Base-by-base conservation (phyloP, 495 filamentous ascomycete genomes). In the Penicillium malachiteum region DNA sequence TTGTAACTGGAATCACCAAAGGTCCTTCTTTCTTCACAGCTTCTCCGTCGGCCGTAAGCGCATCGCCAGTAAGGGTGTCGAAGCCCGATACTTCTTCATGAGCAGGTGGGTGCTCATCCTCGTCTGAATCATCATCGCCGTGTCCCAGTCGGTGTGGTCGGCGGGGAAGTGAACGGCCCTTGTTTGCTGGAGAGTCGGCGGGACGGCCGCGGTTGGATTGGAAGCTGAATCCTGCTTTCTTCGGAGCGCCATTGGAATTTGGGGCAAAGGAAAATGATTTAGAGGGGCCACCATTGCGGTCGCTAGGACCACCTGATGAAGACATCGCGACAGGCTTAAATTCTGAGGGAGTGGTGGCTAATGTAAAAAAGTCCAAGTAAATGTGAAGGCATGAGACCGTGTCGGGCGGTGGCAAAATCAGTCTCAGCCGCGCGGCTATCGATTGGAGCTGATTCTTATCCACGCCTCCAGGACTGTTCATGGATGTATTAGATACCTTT, bases 1-100 rank as follows among this genome's bases (percentile, higher is more conserved):
- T 80, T 53, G 85, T 77, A 11, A 80, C 79, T 11, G 77, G 76
- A 50, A 94, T 94, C 21, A 90, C 78, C 21, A 89, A 71, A 11
- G 81, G 50, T 78, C 48, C 69, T 66, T 45, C 80, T 76, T 71
- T 55, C 37, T 57, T 65, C 8, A 62, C 57, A 31, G 59, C 49
- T 13, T 56, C 35, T 12, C 67, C 67, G 32, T 77, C 71, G 32
- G 72, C 70, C 10, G 74, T 67, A 39, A 87, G 74, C 10, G 78
- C 81, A 10, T 74, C 79, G 26, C 85, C 85, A 1, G 81, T 78
- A 7, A 70, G 63, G 1, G 75, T 75, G 63, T 87, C 83, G 58
- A 89, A 88, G 32, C 76, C 82, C 0, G 80, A 78, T 21, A 89
- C 80, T 16, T 73, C 73, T 58, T 87, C 79, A 38, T 73, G 68